Conservation (phyloP, 345 rosid species). For the Eucalyptus virginea region DNA sequence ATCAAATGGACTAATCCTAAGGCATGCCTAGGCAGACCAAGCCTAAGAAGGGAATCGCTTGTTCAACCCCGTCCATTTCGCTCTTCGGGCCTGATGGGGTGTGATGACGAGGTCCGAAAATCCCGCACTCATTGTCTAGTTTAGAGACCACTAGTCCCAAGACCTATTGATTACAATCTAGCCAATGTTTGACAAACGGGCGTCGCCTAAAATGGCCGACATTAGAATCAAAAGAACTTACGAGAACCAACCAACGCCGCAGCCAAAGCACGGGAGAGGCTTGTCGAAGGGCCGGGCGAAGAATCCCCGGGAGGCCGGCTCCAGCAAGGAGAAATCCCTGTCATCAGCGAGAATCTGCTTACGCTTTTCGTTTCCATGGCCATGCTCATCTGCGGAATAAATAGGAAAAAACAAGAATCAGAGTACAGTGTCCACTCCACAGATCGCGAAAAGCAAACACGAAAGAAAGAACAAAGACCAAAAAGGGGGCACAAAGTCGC, state of each 20-base stretch:
- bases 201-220: neutral
- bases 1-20: neutral
- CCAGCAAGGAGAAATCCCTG: neutral
- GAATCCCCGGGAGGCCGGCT: neutral
- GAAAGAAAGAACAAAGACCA: neutral
- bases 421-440: neutral
- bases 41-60: neutral
- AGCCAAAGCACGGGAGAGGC: slow-evolving; percentile 15
- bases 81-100: fast-evolving
- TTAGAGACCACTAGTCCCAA: neutral
- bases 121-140: neutral
- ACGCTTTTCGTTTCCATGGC: neutral
- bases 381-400: neutral
- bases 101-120: neutral
- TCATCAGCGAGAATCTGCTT: neutral
- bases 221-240: neutral
- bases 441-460: neutral
- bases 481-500: neutral
- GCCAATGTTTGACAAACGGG: neutral
- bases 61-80: neutral
- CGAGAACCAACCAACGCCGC: slow-evolving; percentile 19
- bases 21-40: neutral
- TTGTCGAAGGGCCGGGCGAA: neutral
- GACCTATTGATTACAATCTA: neutral
- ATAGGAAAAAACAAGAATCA: neutral